Conservation (phyloP, 495 filamentous ascomycete genomes). For the Aspergillus coremiiformis region DNA sequence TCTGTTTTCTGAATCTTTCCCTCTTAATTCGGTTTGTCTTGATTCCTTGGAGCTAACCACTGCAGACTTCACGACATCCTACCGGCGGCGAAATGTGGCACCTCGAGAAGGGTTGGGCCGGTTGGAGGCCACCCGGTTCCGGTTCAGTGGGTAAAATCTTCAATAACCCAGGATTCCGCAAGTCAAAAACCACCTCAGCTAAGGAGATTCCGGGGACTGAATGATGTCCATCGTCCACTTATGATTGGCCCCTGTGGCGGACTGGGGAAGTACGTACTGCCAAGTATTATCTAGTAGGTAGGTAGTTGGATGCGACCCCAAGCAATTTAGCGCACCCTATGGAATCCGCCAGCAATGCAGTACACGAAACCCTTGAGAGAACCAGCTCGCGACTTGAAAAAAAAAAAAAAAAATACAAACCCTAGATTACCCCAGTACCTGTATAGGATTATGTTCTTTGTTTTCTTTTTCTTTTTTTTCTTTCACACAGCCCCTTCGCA, state of each 20-base stretch:
- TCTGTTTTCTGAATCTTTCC: neutral
- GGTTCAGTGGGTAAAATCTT: constrained; percentile 55
- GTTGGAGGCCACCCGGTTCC: constrained; percentile 77
- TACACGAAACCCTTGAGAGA: neutral
- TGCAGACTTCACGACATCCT: constrained; percentile 85
- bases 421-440: neutral
- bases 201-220: neutral
- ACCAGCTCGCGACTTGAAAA: neutral
- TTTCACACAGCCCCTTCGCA: neutral
- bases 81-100: constrained; percentile 86
- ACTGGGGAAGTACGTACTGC: neutral
- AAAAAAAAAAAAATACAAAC: neutral
- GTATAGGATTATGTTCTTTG: neutral
- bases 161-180: neutral
- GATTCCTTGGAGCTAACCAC: neutral
- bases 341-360: neutral
- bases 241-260: neutral
- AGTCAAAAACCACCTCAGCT: neutral
- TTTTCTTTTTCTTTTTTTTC: too few relatives aligned
- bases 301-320: neutral
- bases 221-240: neutral
- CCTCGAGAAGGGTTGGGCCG: constrained; percentile 84
- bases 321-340: neutral
- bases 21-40: neutral
- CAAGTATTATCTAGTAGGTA: too few relatives aligned